A percentile compares a stretch with the other conserved stretches of the same genome.
These are phyloP conservation scores for Ceratobasidium sp. DNA, from an alignment of 1,284 basidiomycete species.

Conservation along the genomic window DNA sequence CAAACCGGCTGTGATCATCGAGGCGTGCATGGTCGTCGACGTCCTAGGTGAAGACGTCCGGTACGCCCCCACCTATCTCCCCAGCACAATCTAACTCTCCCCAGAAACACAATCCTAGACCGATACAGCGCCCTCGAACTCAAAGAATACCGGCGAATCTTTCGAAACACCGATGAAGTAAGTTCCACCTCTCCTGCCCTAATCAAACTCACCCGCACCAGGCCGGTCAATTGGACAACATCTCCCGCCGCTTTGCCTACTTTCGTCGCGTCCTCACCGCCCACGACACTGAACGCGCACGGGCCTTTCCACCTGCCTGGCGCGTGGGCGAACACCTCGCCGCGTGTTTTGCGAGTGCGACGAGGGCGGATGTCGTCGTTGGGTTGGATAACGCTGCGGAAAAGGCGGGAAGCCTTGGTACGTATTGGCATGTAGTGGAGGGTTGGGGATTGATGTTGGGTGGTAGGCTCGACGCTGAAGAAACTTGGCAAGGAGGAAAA, in stretches of 20 bases:
- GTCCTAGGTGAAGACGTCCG: conserved; percentile 84
- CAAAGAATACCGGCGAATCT: conserved; percentile 96
- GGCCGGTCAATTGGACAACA: conserved; percentile 94
- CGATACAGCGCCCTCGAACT: conserved; percentile 91
- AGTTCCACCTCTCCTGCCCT: conserved; percentile 27
- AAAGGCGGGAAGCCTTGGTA: conserved; percentile 1
- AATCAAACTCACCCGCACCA: conserved; percentile 38
- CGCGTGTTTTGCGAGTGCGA: conserved; percentile 85
- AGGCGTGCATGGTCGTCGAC: conserved; percentile 85
- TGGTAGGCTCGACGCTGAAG: neutral
- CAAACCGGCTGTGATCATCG: conserved; percentile 67
- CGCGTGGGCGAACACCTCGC: conserved; percentile 79
- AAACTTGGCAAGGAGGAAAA: conserved; percentile 42
- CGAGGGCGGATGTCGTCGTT: conserved; percentile 48
- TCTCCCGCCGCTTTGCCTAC: conserved; percentile 93
- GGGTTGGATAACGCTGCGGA: conserved; percentile 18
- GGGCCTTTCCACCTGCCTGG: conserved; percentile 85
- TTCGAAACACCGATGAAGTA: conserved; percentile 85
- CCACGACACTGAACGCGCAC: conserved; percentile 86
- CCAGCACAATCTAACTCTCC: neutral
- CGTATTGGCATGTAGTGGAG: neutral
- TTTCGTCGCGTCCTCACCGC: conserved; percentile 89
- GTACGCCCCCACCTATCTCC: conserved; percentile 45
- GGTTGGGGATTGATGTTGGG: neutral
- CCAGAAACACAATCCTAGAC: conserved; percentile 74